Base-by-base conservation (phyloP, 176 grass and related monocot genomes). In the Phoenix roebelenii region DNA sequence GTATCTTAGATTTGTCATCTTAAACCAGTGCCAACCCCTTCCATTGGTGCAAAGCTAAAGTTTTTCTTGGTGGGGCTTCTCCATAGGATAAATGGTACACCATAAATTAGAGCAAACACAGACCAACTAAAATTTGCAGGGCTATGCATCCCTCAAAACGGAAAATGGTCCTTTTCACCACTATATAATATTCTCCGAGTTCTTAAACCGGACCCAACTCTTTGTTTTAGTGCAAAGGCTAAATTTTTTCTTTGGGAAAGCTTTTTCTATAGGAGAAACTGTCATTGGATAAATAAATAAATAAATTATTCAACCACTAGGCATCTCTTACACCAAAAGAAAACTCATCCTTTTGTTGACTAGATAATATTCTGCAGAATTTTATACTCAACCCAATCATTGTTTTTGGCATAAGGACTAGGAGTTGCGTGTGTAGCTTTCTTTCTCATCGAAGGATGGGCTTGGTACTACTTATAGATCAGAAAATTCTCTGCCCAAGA, bases 151-250 rank as follows among this genome's bases (percentile, higher is more conserved):
- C 35, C 35, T 44, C 35, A 3, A 12, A 44, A 44, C 7, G 35
- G 35, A 44, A 12, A 44, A 44, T 44, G 35, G 14, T 44, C 35
- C 35, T 12, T 44, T 44, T 44, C 35, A 1, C 7, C 35, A 44
- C 35, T 44, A 0, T 9, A 44, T 44, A 3, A 0, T 44, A 44
- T 44, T 14, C 35, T 44, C 35, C 35, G 14, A 12, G 3, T 44
- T 44, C 35, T 14, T 44, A 55, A 56, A 51, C 52, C 52, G 10
- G 52, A 55, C 52, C 65, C 51, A 68, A 25, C 12, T 20, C 52
- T 25, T 54, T 17, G 30, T 28, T 28, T 66, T 22, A 49, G 50
- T 66, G 15, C 24, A 66, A 53, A 28, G 39, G 23, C 17, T 54
- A 14, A 16, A 5, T 25, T 66, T 54, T 54, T 53, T 53, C 6